Conservation (phyloP, 352 stramenopile genomes). For the Phytophthora pseudosyringae region DNA sequence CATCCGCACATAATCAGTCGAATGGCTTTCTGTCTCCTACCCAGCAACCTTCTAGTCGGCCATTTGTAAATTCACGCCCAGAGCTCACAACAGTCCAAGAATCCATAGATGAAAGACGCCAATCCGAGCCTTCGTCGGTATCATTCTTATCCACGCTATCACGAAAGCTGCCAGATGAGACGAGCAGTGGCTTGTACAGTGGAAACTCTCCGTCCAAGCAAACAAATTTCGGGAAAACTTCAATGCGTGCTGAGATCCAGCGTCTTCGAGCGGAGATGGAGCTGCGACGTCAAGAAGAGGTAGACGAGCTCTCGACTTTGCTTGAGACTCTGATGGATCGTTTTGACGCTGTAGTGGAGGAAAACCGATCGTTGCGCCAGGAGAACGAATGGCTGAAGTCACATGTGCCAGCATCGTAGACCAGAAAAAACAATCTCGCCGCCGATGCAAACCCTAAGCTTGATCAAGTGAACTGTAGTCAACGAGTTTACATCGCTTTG, state of each 20-base stretch:
- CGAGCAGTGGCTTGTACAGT: background rate
- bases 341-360: constrained; percentile 46
- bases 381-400: constrained; percentile 56
- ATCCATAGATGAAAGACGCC: constrained; percentile 7
- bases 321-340: constrained; percentile 45
- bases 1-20: constrained; percentile 10
- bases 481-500: constrained; percentile 4
- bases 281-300: constrained; percentile 38
- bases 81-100: constrained; percentile 2
- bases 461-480: constrained; percentile 16
- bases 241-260: constrained; percentile 47
- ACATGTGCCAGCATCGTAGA: constrained; percentile 34
- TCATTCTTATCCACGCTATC: constrained; percentile 28
- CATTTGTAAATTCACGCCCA: constrained; percentile 7
- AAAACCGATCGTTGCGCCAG: constrained; percentile 42
- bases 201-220: constrained; percentile 11
- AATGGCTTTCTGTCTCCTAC: constrained; percentile 16
- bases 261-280: constrained; percentile 48
- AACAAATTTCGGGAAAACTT: constrained; percentile 1
- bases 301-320: constrained; percentile 46
- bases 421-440: background rate
- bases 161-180: constrained; percentile 10
- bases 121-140: constrained; percentile 13
- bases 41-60: constrained; percentile 6
- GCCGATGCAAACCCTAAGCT: constrained; percentile 8